Evolutionary conservation across 176 grass and related monocot species (phyloP), one percentile per base, ranked within the genome.

Genomic region (Aegilops tauschii): DNA sequence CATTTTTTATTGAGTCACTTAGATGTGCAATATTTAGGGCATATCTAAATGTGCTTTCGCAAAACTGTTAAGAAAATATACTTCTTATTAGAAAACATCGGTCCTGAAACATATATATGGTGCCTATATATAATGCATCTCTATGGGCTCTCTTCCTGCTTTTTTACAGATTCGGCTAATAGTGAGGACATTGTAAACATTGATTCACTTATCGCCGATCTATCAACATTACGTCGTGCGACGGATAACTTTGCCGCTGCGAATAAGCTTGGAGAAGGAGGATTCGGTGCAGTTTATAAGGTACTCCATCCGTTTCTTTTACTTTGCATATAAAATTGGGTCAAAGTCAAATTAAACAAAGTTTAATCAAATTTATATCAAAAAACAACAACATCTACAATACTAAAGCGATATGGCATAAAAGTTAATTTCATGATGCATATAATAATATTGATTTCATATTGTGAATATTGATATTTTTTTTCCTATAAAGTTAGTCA

Each of bases 271-370:
- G 91, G 94, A 80, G 86, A 93, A 95, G 89, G 91, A 64, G 91
- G 94, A 37, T 93, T 91, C 59, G 94, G 91, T 73, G 73, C 58
- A 65, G 91, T 95, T 80, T 95, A 95, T 69, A 95, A 91, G 93
- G 93, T 93, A 39, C 36, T 37, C 36, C 6, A 37, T 37, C 36
- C 1, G 36, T 37, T 37, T 36, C 35, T 36, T 36, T 36, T 7
- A 36, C 35, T 36, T 36, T 36, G 35, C 35, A 36, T 36, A 36
- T 36, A 36, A 36, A 36, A 36, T 36, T 36, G 35, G 36, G 36
- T 37, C 36, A 37, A 37, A 37, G 36, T 37, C 6, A 37, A 37
- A 37, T 37, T 37, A 37, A 37, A 37, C 6, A 37, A 37, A 37
- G 36, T 8, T 37, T 37, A 1, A 37, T 0, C 36, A 37, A 37